Conservation (phyloP, 2,329 filamentous ascomycete species). For the Raffaelea albimanens region DNA sequence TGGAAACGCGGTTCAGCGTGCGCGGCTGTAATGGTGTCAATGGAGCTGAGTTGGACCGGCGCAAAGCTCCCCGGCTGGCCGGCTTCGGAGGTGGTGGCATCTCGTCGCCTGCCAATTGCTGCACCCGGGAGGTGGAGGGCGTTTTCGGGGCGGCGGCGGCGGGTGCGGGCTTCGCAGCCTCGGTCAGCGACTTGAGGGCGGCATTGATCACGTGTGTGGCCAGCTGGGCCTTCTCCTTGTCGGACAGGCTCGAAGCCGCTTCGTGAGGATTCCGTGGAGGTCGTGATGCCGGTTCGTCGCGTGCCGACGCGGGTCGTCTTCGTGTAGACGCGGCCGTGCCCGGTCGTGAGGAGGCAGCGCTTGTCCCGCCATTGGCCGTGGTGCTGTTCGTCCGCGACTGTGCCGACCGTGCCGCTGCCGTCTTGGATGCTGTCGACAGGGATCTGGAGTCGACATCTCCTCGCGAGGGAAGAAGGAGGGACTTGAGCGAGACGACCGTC, state of each 20-base stretch:
- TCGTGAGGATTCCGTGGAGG: constrained; percentile 5
- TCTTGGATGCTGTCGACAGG: constrained; percentile 15
- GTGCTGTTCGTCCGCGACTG: constrained; percentile 3
- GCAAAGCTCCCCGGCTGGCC: constrained; percentile 30
- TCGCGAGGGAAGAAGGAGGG: constrained; percentile 30
- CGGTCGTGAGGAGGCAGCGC: constrained; percentile 10
- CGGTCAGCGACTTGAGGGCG: constrained; percentile 58
- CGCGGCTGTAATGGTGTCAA: constrained; percentile 53
- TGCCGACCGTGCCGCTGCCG: constrained; percentile 4
- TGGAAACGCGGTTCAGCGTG: constrained; percentile 50
- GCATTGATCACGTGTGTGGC: constrained; percentile 67
- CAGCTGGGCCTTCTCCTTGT: constrained; percentile 54
- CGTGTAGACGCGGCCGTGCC: constrained; percentile 18
- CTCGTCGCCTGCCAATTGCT: background rate
- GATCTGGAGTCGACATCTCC: constrained; percentile 17
- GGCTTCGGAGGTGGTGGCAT: constrained; percentile 17
- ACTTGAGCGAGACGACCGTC: constrained; percentile 34
- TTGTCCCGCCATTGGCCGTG: too few relatives aligned
- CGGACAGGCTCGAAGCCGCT: constrained; percentile 24
- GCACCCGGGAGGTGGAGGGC: background rate
- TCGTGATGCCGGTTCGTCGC: background rate
- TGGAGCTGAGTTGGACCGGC: constrained; percentile 47
- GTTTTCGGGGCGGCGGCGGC: constrained; percentile 13
- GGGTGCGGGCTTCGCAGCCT: constrained; percentile 46
- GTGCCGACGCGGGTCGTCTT: constrained; percentile 9